These are phyloP conservation scores for Dendrobium nobile DNA, from an alignment of 106 monocot species.

Conservation along the genomic window DNA sequence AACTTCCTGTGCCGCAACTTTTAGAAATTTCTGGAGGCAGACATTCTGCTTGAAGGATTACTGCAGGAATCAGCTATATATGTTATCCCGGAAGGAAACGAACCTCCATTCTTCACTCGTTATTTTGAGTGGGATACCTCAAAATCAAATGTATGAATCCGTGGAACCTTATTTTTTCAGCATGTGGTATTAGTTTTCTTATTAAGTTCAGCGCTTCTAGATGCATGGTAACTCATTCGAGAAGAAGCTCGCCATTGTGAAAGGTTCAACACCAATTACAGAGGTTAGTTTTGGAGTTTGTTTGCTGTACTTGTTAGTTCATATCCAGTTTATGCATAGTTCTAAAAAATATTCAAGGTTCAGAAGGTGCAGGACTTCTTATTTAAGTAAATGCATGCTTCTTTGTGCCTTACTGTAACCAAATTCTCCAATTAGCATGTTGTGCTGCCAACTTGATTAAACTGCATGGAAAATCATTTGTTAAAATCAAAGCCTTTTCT, in stretches of 20 bases:
- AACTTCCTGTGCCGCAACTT: background rate
- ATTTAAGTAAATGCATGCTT: background rate
- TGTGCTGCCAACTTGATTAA: background rate
- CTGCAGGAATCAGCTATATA: constrained; percentile 11
- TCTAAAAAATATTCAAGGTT: background rate
- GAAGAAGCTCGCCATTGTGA: constrained; percentile 25
- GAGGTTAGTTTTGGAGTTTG: constrained; percentile 15
- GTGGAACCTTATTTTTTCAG: background rate
- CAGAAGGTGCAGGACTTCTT: too few species aligned
- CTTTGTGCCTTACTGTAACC: background rate
- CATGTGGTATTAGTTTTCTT: background rate
- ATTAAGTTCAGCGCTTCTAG: constrained; percentile 8
- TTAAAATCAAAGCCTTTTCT: background rate
- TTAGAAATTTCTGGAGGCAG: constrained; percentile 25
- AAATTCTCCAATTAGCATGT: background rate
- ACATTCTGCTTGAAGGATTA: constrained; percentile 24
- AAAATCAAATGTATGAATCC: constrained; percentile 12
- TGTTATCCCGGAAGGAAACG: constrained; percentile 26
- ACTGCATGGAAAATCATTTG: background rate
- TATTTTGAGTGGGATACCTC: constrained; percentile 26
- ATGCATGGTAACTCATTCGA: constrained; percentile 29
- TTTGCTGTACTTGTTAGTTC: background rate
- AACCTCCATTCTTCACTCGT: constrained; percentile 26
- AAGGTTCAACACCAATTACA: constrained; percentile 5
- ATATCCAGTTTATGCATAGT: background rate